A percentile compares a stretch with the other conserved stretches of the same genome.
Conservation (phyloP, 2,329 filamentous ascomycete genomes). For the Alternaria gansuensis region DNA sequence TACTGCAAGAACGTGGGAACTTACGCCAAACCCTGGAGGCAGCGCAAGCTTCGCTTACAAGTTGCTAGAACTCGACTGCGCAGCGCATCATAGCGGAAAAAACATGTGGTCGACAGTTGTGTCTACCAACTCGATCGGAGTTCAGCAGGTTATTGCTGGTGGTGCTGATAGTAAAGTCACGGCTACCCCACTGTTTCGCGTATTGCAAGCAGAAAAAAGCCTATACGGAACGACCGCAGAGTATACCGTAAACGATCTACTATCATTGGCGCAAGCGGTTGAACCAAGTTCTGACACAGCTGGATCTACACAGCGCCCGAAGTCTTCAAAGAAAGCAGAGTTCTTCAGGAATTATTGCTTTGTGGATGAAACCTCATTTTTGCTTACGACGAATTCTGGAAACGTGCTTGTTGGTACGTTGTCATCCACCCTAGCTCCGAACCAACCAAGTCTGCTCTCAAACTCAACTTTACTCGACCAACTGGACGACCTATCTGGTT, state of each 20-base stretch:
- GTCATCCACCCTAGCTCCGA: background rate
- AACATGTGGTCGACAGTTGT: constrained; percentile 77
- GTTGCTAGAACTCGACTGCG: constrained; percentile 64
- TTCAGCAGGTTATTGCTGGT: constrained; percentile 58
- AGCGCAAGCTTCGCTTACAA: constrained; percentile 30
- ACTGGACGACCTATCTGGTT: constrained; percentile 56
- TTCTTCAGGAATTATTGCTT: constrained; percentile 71
- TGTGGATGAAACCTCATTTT: constrained; percentile 61
- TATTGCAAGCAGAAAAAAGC: constrained; percentile 1
- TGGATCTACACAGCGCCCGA: constrained; percentile 12
- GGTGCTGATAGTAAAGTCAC: constrained; percentile 79
- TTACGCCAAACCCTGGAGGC: constrained; percentile 21
- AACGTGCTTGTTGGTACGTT: constrained; percentile 60
- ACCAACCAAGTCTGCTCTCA: constrained; percentile 14
- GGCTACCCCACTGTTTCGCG: constrained; percentile 23
- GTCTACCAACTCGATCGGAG: constrained; percentile 7
- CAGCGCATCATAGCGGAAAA: constrained; percentile 80
- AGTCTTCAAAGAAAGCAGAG: constrained; percentile 41
- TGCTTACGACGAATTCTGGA: constrained; percentile 68
- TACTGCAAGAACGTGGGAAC: constrained; percentile 74
- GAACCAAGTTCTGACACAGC: background rate
- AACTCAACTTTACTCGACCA: constrained; percentile 45
- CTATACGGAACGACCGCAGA: constrained; percentile 22
- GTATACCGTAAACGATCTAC: constrained; percentile 41
- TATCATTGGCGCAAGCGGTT: constrained; percentile 22